Conservation (phyloP, 148 eudicot genomes). For the Chenopodium album region DNA sequence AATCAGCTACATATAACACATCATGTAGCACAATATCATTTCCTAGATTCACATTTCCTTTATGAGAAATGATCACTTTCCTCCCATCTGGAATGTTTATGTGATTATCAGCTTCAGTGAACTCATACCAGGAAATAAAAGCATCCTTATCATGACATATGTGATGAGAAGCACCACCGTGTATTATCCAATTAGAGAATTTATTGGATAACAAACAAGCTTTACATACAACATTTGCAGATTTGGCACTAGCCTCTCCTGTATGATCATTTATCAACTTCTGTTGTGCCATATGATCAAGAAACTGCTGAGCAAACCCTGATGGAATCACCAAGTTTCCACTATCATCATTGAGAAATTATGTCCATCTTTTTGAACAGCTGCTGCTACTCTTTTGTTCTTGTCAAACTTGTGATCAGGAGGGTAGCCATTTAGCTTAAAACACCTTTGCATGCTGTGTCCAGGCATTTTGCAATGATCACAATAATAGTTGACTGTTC, state of each 20-base stretch:
- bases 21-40: neutral
- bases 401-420: neutral
- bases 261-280: neutral
- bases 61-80: neutral
- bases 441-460: neutral
- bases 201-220: neutral
- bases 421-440: neutral
- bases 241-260: too few relatives aligned
- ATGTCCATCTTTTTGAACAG: neutral
- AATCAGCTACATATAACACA: neutral
- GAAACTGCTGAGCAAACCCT: neutral
- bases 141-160: neutral
- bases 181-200: neutral
- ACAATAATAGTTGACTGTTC: neutral
- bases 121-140: neutral
- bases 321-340: too few relatives aligned
- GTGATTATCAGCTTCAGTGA: neutral
- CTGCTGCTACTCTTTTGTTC: neutral
- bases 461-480: neutral
- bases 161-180: constrained; percentile 4
- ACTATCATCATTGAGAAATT: neutral
- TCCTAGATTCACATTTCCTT: neutral
- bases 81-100: neutral
- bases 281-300: neutral
- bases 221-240: neutral